Conservation (phyloP, 257 asterid genomes). For the Penstemon davidsonii region DNA sequence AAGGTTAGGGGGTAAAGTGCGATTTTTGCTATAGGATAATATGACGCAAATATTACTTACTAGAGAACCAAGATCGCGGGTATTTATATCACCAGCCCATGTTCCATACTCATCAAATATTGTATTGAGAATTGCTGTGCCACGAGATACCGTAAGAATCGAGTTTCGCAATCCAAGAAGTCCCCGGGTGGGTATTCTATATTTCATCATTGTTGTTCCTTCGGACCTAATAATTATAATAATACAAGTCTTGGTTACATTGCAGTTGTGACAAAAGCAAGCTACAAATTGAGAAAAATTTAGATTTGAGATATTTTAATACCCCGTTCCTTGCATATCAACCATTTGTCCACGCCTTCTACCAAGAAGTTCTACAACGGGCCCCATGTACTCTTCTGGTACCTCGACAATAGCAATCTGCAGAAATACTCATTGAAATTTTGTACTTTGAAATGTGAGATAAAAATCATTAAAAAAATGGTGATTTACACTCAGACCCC, state of each 20-base stretch:
- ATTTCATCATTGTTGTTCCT: constrained; percentile 75
- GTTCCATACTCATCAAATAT: constrained; percentile 87
- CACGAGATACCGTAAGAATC: constrained; percentile 89
- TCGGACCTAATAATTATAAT: constrained; percentile 51
- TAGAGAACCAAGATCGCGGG: constrained; percentile 96
- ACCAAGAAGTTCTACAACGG: constrained; percentile 96
- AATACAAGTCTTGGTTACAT: constrained; percentile 20
- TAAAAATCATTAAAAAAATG: background rate
- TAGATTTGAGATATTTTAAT: constrained; percentile 21
- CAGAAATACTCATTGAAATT: constrained; percentile 25
- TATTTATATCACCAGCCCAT: constrained; percentile 94
- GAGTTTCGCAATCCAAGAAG: constrained; percentile 91
- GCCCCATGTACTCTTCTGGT: constrained; percentile 87
- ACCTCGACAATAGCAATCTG: constrained; percentile 96
- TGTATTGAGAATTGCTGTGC: constrained; percentile 93
- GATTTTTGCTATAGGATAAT: no score
- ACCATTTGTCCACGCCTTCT: constrained; percentile 94
- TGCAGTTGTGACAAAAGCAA: constrained; percentile 21
- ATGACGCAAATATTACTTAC: constrained; percentile 36
- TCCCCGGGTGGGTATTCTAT: constrained; percentile 93
- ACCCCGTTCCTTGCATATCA: constrained; percentile 96
- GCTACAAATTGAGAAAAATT: background rate
- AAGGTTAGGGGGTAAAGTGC: no score
- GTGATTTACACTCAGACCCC: no score
- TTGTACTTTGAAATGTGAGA: background rate